Base-by-base conservation (phyloP, 2,329 filamentous ascomycete species). In the Canariomyces notabilis region DNA sequence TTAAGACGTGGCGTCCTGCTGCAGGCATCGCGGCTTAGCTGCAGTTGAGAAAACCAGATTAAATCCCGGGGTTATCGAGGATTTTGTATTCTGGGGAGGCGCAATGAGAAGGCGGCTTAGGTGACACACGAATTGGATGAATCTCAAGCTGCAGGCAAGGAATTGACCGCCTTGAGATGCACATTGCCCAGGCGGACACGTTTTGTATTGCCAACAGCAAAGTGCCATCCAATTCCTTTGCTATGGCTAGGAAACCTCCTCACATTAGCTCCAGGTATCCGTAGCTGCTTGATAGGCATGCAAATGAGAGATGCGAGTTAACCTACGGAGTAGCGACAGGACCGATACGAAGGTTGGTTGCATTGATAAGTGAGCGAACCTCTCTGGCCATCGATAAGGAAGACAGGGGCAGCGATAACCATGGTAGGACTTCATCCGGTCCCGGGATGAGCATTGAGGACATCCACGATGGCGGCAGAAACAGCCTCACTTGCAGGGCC, bases 1-100 rank as follows among this genome's bases (percentile, higher is more conserved):
- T 32, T 16, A 22, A 46, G 45, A 48, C 46, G 46, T 48, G 46
- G 41, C 46, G 42, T 22, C n/a, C 11, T 48, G 20, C 40, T 35
- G 37, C 42, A 37, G 38, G 26, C 46, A 40, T 42, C 2, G 34
- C 35, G 23, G 35, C n/a, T 38, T 22, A 19, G 37, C 42, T 23
- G 46, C 42, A 45, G 23, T 19, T 19, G n/a, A n/a, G n/a, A n/a
- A n/a, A n/a, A n/a, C n/a, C n/a, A n/a, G n/a, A n/a, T n/a, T n/a
- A n/a, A n/a, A n/a, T n/a, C n/a, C n/a, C n/a, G n/a, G n/a, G n/a
- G n/a, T n/a, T n/a, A n/a, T n/a, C n/a, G n/a, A n/a, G n/a, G n/a
- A n/a, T n/a, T n/a, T n/a, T n/a, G n/a, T n/a, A n/a, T n/a, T n/a
- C n/a, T n/a, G n/a, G n/a, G n/a, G n/a, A n/a, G n/a, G n/a, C n/a